These are phyloP conservation scores for Neotropicomus parvogracilis DNA, from an alignment of 1,284 basidiomycete species.

Conservation along the genomic window DNA sequence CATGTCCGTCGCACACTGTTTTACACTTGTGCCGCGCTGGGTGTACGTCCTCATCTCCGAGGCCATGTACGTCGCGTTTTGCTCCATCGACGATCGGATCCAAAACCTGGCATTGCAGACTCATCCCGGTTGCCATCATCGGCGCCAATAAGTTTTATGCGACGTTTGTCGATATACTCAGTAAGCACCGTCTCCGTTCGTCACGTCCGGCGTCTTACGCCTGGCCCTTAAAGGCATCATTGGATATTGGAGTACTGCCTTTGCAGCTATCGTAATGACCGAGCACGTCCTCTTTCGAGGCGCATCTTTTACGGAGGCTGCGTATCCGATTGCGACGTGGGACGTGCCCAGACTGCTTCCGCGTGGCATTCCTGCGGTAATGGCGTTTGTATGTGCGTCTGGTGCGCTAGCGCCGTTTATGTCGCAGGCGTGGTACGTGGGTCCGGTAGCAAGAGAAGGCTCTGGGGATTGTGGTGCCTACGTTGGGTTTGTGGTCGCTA, in stretches of 20 bases:
- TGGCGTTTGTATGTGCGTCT: constrained; percentile 46
- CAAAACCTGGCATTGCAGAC: constrained; percentile 29
- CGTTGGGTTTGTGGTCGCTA: constrained; percentile 43
- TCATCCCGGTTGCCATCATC: constrained; percentile 58
- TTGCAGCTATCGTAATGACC: constrained; percentile 48
- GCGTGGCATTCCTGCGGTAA: constrained; percentile 36
- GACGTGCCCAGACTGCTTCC: constrained; percentile 24
- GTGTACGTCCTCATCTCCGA: constrained; percentile 67
- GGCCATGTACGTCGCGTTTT: constrained; percentile 51
- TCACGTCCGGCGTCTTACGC: not conserved
- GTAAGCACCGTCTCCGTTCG: constrained; percentile 31
- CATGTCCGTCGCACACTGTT: constrained; percentile 54
- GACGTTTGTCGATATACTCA: constrained; percentile 54
- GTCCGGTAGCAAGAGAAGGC: constrained; percentile 42
- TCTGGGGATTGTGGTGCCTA: constrained; percentile 59
- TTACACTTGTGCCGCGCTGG: constrained; percentile 65
- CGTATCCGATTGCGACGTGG: constrained; percentile 25
- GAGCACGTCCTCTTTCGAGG: constrained; percentile 59
- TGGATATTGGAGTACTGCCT: constrained; percentile 61
- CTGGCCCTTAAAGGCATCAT: constrained; percentile 38
- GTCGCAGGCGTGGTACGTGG: constrained; percentile 57
- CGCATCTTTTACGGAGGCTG: constrained; percentile 29
- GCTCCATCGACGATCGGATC: not conserved
- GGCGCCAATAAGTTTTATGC: constrained; percentile 57
- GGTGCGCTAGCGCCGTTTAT: constrained; percentile 55